phyloP scores from a whole-genome alignment of 345 rosid genomes.

The Eutrema yunnanense region DNA sequence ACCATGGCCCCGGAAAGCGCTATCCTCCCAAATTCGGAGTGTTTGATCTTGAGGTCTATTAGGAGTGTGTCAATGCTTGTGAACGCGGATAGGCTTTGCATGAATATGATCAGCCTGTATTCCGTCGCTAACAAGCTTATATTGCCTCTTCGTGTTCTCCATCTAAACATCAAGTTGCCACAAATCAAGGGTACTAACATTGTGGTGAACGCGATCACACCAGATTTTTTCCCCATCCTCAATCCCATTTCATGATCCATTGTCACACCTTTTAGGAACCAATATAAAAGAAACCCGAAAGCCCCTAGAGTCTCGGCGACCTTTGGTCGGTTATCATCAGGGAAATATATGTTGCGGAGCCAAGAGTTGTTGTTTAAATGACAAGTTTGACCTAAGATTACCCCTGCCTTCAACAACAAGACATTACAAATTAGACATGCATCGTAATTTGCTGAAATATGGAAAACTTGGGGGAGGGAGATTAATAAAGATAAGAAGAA shows the following conservation, averaged over 20 bases:
- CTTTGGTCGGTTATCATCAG: constrained; percentile 22
- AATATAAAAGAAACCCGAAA: constrained; percentile 37
- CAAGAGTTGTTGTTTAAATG: neutral
- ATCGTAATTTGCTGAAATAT: neutral
- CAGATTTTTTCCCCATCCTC: constrained; percentile 19
- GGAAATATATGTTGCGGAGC: constrained; percentile 15
- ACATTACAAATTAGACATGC: neutral
- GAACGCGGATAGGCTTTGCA: constrained; percentile 34
- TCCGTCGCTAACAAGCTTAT: neutral
- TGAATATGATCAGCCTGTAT: neutral
- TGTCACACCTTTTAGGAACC: constrained; percentile 50
- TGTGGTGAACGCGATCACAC: constrained; percentile 23
- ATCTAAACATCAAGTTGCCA: neutral
- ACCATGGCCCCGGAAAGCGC: constrained; percentile 36
- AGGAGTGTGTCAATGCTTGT: constrained; percentile 42
- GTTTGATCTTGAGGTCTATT: constrained; percentile 39
- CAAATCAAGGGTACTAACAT: constrained; percentile 24
- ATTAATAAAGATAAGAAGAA: neutral
- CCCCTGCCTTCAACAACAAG: constrained; percentile 28
- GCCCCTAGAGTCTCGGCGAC: constrained; percentile 32
- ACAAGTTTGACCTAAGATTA: constrained; percentile 21
- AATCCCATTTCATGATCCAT: constrained; percentile 30
- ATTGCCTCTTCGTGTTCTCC: neutral
- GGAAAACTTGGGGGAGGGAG: neutral
- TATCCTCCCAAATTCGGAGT: constrained; percentile 47